Evolutionary conservation across 2,329 filamentous ascomycete genomes (phyloP).

Genomic region (Diaporthe sp.): DNA sequence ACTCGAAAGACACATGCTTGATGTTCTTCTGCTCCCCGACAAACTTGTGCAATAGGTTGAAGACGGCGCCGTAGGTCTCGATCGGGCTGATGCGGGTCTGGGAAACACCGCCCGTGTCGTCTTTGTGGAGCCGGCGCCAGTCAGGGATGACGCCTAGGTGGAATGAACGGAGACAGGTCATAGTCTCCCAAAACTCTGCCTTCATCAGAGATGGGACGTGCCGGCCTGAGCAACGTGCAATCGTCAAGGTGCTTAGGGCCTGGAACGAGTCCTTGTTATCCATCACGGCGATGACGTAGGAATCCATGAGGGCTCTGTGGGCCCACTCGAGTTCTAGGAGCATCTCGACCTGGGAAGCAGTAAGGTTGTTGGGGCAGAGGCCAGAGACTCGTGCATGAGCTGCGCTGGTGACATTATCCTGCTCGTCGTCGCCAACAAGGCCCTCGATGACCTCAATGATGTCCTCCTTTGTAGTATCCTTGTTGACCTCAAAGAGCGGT

Average conservation of each 20-base stretch:
- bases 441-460: conserved; percentile 34
- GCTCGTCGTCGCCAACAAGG: conserved; percentile 10
- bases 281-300: conserved; percentile 75
- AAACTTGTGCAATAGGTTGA: conserved; percentile 64
- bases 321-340: conserved; percentile 78
- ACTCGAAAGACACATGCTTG: conserved; percentile 74
- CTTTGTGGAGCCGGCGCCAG: conserved; percentile 72
- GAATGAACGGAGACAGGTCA: conserved; percentile 68
- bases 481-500: conserved; percentile 6
- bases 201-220: conserved; percentile 70
- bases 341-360: conserved; percentile 76
- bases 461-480: conserved; percentile 16
- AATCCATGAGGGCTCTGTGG: conserved; percentile 76
- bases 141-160: conserved; percentile 75
- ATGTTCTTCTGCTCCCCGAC: conserved; percentile 65
- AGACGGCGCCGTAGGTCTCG: conserved; percentile 64
- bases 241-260: conserved; percentile 70
- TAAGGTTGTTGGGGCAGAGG: conserved; percentile 63
- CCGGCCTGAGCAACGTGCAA: conserved; percentile 75
- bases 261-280: conserved; percentile 70
- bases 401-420: conserved; percentile 32
- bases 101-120: conserved; percentile 62
- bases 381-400: conserved; percentile 46
- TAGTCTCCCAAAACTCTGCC: conserved; percentile 72
- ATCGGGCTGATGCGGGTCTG: conserved; percentile 60